Evolutionary conservation across 2,329 filamentous ascomycete genomes (phyloP), one percentile per base, ranked within the genome.

Genomic region (Grosmannia serpens): DNA sequence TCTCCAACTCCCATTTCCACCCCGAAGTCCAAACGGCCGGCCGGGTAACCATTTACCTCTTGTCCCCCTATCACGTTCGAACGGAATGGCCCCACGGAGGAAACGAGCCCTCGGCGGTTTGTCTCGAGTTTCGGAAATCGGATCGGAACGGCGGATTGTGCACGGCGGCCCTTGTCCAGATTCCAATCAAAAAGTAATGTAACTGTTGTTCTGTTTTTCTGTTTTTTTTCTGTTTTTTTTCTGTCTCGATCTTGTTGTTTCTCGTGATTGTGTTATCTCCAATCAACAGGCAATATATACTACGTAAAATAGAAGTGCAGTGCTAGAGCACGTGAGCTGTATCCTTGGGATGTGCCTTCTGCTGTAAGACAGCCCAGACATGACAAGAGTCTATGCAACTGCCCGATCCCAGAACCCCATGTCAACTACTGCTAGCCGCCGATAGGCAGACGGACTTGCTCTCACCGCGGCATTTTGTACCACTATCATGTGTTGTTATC

Each of bases 111-210:
- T 27, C 53, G 53, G 53, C 53, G 53, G 53, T 56, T 47, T 56
- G 54, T 49, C 55, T 56, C 31, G 55, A 38, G 46, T 26, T 27
- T 27, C 44, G 46, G 44, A 57, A 33, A 52, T 31, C 50, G 49
- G 38, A 47, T 26, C 47, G 47, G 38, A 33, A 53, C 50, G 51
- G 51, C 56, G 51, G 35, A 31, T n/a, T 49, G 49, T 13, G 41
- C 22, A 31, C 51, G 50, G 41, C 51, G 51, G 38, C 35, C 31
- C 49, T 44, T n/a, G 51, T 20, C 24, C 47, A 22, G 38, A 17
- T 53, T 29, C 35, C 29, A 17, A 22, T 22, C 10, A 56, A 55
- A 55, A 59, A 59, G 53, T 59, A 59, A 51, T 49, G 51, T 59
- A 52, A 51, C 33, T 59, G 38, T 29, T 47, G 51, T 44, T 51